Evolutionary conservation across 1,284 basidiomycete species (phyloP), one percentile per base, ranked within the genome.

Genomic region (Trichosporon ovoides): DNA sequence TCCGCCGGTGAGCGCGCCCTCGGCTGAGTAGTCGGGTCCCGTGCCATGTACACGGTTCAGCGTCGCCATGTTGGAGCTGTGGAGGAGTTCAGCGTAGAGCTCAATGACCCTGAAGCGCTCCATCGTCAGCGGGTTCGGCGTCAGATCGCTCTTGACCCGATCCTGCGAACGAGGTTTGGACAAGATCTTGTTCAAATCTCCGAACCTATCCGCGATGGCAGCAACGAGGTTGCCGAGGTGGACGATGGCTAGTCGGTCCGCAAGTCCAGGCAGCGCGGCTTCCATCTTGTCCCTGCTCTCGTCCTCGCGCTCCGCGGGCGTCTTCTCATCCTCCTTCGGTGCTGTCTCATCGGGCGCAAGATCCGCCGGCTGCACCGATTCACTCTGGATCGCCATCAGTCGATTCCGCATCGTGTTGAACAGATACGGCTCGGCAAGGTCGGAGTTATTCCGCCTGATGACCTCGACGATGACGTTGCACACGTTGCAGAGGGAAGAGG

Each of bases 401-500:
- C 91, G 84, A 72, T 94, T 92, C 52, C 93, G 87, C 43, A 97
- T 79, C 1, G 91, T 93, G 73, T 97, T 92, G 79, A 97, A 96
- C n/a, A 98, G 83, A 75, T 95, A 96, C 14, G 94, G 95, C 79
- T 99, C 96, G 71, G 96, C 95, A 74, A 94, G 97, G 75, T 99
- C 95, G 53, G 93, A 95, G 77, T 98, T 98, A 78, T 98, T 98
- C 76, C 98, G 94, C 56, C 96, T 84, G 67, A 99, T 98, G 37
- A 99, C 83, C 75, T 99, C 96, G 68, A 97, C 89, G 63, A 98
- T 83, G 68, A 98, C 85, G 53, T 88, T 88, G 66, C 95, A 89
- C 24, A 91, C 88, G 61, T 92, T 87, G 33, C 89, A 83, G 46
- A 98, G 84, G 0, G 92, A 92, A 5, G 94, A 98, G 0, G 87